Conservation (phyloP, 139 green algal species). For the Zygnema cylindricum region DNA sequence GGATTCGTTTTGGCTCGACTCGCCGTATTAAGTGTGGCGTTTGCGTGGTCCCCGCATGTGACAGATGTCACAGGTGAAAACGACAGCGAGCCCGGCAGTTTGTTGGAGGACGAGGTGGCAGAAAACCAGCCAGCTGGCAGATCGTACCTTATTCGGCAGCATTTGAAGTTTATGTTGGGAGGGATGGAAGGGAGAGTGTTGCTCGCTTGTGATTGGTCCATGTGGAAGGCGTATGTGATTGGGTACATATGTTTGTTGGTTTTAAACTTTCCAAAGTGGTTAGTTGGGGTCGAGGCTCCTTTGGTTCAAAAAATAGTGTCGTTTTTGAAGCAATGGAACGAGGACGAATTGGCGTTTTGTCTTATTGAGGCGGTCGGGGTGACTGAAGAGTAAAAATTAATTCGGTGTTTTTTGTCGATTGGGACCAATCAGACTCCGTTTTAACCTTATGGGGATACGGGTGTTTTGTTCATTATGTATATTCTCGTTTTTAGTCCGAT, state of each 20-base stretch:
- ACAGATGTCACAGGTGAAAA: neutral
- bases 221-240: neutral
- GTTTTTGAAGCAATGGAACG: neutral
- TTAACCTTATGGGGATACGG: neutral
- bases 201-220: neutral
- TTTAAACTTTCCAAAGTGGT: neutral
- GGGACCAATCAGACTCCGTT: neutral
- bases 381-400: neutral
- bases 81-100: neutral
- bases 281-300: neutral
- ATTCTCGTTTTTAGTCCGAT: neutral
- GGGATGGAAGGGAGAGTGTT: neutral
- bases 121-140: neutral
- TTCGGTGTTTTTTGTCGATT: neutral
- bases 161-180: neutral
- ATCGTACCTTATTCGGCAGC: neutral
- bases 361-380: neutral
- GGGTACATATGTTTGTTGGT: neutral
- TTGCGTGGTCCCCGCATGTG: neutral
- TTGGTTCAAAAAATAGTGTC: neutral
- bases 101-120: too few relatives aligned
- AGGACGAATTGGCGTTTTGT: neutral
- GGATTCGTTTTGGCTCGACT: neutral
- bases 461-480: neutral
- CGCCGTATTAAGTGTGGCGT: neutral